A percentile compares a stretch with the other conserved stretches of the same genome.
Evolutionary conservation across 169 alveolate genomes (phyloP).

Genomic region (Neospora caninum): DNA sequence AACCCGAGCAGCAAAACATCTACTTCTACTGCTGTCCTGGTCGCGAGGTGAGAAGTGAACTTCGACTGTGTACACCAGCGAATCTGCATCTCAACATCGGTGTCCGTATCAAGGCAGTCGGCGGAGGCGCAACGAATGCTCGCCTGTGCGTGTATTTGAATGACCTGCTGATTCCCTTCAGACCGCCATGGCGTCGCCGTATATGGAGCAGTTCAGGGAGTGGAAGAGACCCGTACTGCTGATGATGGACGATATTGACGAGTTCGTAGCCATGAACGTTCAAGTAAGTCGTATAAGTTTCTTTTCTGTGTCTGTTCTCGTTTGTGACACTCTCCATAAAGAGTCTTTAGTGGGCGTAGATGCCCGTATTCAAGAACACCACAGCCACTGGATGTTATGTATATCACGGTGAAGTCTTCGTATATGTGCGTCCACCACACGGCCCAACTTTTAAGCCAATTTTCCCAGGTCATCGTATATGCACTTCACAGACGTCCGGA

Average conservation of each 20-base stretch:
- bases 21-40: constrained; percentile 85
- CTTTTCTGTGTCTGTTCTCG: background rate
- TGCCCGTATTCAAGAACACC: constrained; percentile 69
- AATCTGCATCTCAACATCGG: background rate
- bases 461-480: no score
- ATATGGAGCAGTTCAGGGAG: constrained; percentile 86
- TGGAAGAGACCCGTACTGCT: constrained; percentile 81
- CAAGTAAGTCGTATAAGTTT: constrained; percentile 39
- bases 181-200: constrained; percentile 89
- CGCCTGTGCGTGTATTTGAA: background rate
- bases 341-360: background rate
- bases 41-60: constrained; percentile 48
- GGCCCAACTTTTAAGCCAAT: no score
- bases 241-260: constrained; percentile 89
- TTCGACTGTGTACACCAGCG: background rate
- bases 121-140: background rate
- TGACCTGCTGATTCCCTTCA: background rate
- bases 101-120: background rate
- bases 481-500: no score
- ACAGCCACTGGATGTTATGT: constrained; percentile 62
- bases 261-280: constrained; percentile 85
- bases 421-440: no score
- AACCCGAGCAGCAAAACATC: constrained; percentile 84
- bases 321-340: background rate
- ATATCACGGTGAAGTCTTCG: no score